Evolutionary conservation across 2,329 filamentous ascomycete genomes (phyloP), one percentile per base, ranked within the genome.

Genomic region (Diaporthe aspalathi): DNA sequence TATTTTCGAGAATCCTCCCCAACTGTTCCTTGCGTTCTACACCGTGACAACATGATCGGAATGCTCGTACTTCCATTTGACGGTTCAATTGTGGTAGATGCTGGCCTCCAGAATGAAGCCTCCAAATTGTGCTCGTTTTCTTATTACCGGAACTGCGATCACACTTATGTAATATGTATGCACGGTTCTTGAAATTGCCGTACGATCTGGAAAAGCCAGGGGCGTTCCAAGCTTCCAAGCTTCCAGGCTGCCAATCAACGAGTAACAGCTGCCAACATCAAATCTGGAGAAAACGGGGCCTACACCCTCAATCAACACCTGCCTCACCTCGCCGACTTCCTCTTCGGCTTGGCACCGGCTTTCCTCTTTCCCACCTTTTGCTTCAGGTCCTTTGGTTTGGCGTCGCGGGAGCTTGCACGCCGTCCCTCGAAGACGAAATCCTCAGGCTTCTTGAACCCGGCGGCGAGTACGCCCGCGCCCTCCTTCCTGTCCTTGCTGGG

Each of bases 401-500:
- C 91, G 72, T 91, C 89, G 70, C 86, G 91, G 40, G 87, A 83
- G 68, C 88, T 93, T 12, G 93, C 93, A 68, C 94, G 87, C 74
- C 92, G 90, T 0, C 94, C 94, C 80, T 97, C 94, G 76, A 95
- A 95, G n/a, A 95, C 88, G 74, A 95, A 89, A 20, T 86, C 84
- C 80, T 94, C 92, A 0, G 92, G 91, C 1, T 87, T 86, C 81
- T 89, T 88, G 74, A 88, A 79, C n/a, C 68, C 73, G 75, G 60
- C 73, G 87, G 82, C 29, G 83, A 81, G 38, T 0, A 43, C 38
- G 22, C 22, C 22, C 3, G 83, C 27, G 83, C 81, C 53, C 22
- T 66, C 66, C 22, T 68, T 71, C 50, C 45, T 68, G 11, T 50
- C 69, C 27, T 68, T 65, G 49, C 65, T 45, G 16, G 40, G 54